Base-by-base conservation (phyloP, 2,329 filamentous ascomycete species). In the Alternaria sp. region DNA sequence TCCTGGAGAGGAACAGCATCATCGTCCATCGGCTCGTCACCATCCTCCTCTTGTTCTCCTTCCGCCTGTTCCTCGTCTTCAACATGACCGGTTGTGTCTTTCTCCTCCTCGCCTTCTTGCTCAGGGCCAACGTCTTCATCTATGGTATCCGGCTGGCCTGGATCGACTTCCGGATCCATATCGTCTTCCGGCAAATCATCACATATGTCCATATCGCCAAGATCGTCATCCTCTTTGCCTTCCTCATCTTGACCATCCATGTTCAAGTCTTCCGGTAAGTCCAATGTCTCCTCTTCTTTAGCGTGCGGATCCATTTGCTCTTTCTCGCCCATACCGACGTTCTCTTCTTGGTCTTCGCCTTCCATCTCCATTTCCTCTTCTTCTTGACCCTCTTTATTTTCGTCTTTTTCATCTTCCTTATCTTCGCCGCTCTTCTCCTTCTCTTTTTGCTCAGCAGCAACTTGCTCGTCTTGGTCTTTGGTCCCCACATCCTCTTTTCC, bases 251-350 rank as follows among this genome's bases (percentile, higher is more conserved):
- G 81, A 8, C 86, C 89, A 63, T 94, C 90, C 54, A 95, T 84
- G 56, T 96, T 88, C 83, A 97, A 90, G 64, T 97, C 92, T 40
- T 97, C 93, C 0, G 93, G 93, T 23, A 97, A 82, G 44, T 93
- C 92, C 59, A 97, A 82, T 2, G 89, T 88, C 60, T 96, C 88
- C 68, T 92, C 89, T 73, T 97, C 90, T 67, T 94, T 86, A 2
- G 91, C 86, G 69, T 94, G 89, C 51, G 92, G 89, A 75, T 92
- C 88, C 59, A 86, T 84, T 59, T 86, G 83, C 73, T 90, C 87
- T 52, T 81, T 81, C 51, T 90, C 86, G 59, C 93, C 86, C 67
- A 88, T 86, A 26, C 85, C 87, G 29, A 87, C 85, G 40, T 86
- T 85, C 60, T 83, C 80, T 4, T 84, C 81, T 51, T 89, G 82